These are phyloP conservation scores for Pholiota microspora DNA, from an alignment of 768 basidiomycete genomes.

Conservation along the genomic window DNA sequence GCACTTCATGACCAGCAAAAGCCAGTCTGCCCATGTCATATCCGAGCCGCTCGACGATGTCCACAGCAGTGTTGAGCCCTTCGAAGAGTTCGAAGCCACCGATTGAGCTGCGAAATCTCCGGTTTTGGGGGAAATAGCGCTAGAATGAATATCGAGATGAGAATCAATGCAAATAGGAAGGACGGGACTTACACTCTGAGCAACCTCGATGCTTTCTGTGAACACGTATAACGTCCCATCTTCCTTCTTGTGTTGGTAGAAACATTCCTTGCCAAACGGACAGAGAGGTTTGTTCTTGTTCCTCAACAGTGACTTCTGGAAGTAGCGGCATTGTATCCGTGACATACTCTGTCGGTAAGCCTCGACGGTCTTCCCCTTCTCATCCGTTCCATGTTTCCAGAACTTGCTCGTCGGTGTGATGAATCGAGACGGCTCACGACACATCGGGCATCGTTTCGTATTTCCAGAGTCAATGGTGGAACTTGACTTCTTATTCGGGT, in stretches of 20 bases:
- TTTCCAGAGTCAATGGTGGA: slow-evolving; percentile 55
- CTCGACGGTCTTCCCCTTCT: slow-evolving; percentile 49
- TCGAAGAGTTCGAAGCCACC: not conserved
- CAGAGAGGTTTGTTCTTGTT: slow-evolving; percentile 50
- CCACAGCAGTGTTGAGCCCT: not conserved
- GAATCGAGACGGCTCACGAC: slow-evolving; percentile 63
- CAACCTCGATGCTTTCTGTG: slow-evolving; percentile 40
- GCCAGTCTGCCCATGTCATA: not conserved
- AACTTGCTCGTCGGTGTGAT: slow-evolving; percentile 75
- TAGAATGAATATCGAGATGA: not conserved
- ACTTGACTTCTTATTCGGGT: slow-evolving; percentile 47
- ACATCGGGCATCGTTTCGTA: slow-evolving; percentile 79
- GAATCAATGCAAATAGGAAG: not conserved
- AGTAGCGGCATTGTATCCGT: slow-evolving; percentile 67
- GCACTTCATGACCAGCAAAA: not conserved
- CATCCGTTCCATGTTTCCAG: slow-evolving; percentile 49
- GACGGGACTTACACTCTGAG: slow-evolving; percentile 44
- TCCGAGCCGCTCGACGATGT: not conserved
- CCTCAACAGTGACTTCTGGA: slow-evolving; percentile 46
- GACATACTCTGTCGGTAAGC: slow-evolving; percentile 75
- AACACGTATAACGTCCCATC: slow-evolving; percentile 51
- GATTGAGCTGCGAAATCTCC: too few relatives aligned
- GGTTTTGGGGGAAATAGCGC: too few relatives aligned
- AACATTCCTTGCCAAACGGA: slow-evolving; percentile 80
- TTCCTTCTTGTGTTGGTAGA: slow-evolving; percentile 67